These are phyloP conservation scores for Entomortierella chlamydospora DNA, from an alignment of 192 early-diverging fungal genomes.

Conservation along the genomic window DNA sequence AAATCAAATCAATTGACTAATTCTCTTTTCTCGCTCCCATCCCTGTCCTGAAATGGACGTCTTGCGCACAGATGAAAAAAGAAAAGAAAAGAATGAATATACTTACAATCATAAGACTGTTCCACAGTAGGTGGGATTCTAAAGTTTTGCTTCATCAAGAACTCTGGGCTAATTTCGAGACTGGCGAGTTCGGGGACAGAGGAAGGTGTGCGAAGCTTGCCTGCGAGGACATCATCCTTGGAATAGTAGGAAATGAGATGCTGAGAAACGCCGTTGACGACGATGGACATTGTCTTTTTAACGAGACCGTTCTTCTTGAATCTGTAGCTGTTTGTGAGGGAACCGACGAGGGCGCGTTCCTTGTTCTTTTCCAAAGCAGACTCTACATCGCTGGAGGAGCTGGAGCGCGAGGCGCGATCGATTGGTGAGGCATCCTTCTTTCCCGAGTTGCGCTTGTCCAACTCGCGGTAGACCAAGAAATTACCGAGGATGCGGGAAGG, in stretches of 20 bases:
- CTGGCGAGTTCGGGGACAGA: slow-evolving; percentile 63
- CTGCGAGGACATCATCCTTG: slow-evolving; percentile 64
- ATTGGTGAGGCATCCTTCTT: slow-evolving; percentile 65
- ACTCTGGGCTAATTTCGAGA: slow-evolving; percentile 69
- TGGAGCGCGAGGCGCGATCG: slow-evolving; percentile 48
- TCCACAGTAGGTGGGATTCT: slow-evolving; percentile 64
- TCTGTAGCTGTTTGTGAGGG: slow-evolving; percentile 65
- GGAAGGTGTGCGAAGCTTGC: slow-evolving; percentile 64
- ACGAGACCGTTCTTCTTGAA: slow-evolving; percentile 75
- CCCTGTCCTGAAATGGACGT: background rate
- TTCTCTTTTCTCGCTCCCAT: no score
- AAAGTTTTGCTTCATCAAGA: slow-evolving; percentile 71
- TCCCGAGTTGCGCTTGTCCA: slow-evolving; percentile 62
- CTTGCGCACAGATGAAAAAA: background rate
- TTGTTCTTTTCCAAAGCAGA: slow-evolving; percentile 60
- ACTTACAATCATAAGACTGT: slow-evolving; percentile 55
- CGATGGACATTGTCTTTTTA: slow-evolving; percentile 84
- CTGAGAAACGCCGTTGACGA: slow-evolving; percentile 72
- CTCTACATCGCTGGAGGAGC: slow-evolving; percentile 47
- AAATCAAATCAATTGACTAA: background rate
- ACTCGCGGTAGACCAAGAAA: slow-evolving; percentile 85
- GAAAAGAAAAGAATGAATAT: no score
- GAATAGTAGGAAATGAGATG: slow-evolving; percentile 70
- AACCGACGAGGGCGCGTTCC: slow-evolving; percentile 67
- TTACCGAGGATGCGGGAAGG: slow-evolving; percentile 86